Percentiles rank a stretch among this genome's conserved stretches.
Evolutionary conservation across 805 yeast species (phyloP).

Genomic region (Brettanomyces naardenensis): DNA sequence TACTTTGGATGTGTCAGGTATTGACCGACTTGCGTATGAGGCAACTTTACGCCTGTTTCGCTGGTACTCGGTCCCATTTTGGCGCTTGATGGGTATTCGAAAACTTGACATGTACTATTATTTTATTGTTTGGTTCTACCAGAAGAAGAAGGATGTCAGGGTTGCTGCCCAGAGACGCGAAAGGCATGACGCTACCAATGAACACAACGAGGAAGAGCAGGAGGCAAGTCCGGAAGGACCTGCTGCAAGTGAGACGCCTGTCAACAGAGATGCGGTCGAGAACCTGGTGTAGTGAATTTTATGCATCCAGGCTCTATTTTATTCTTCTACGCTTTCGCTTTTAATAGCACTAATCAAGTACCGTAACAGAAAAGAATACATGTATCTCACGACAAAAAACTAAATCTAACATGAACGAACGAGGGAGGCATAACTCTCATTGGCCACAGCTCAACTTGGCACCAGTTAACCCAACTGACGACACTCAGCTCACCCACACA

Average conservation of each 20-base stretch:
- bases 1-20: constrained; percentile 31
- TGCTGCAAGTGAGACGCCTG: background rate
- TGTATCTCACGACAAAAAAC: no score
- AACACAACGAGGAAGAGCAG: background rate
- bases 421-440: no score
- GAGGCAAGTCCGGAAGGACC: background rate
- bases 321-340: no score
- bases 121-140: constrained; percentile 35
- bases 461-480: no score
- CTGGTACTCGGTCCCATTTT: constrained; percentile 31
- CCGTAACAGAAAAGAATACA: no score
- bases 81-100: constrained; percentile 51
- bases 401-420: no score
- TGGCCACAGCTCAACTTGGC: no score
- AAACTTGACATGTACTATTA: constrained; percentile 41
- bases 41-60: constrained; percentile 23
- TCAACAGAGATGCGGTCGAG: background rate
- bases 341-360: no score
- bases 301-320: no score
- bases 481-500: no score
- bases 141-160: constrained; percentile 13
- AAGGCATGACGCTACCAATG: background rate
- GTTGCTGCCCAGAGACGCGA: background rate
- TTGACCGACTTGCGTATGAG: constrained; percentile 38
- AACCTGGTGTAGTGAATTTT: background rate